Conservation (phyloP, 129 eudicot species). For the Silybum marianum region DNA sequence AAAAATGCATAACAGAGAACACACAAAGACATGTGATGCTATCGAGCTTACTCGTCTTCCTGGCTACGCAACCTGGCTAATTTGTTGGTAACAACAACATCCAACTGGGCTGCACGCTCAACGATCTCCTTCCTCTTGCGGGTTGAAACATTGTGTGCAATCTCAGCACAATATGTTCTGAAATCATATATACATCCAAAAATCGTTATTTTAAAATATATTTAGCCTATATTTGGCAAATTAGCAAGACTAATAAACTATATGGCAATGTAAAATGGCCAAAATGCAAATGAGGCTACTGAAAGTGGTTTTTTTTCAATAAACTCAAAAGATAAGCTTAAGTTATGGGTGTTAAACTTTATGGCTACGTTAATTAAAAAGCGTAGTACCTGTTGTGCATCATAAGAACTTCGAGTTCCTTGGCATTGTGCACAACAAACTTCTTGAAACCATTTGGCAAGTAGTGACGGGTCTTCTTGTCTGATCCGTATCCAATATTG, state of each 20-base stretch:
- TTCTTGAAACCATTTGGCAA: constrained; percentile 83
- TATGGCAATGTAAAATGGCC: background rate
- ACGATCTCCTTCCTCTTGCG: constrained; percentile 84
- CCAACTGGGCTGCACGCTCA: constrained; percentile 43
- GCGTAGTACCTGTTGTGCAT: constrained; percentile 83
- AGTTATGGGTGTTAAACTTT: background rate
- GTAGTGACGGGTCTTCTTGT: constrained; percentile 77
- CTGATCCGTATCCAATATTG: constrained; percentile 76
- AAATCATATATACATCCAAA: background rate
- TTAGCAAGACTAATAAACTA: too few relatives aligned
- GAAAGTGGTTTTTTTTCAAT: background rate
- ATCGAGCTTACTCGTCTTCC: constrained; percentile 39
- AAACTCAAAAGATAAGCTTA: background rate
- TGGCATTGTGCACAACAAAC: constrained; percentile 81
- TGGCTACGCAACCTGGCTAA: constrained; percentile 45
- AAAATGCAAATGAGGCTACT: background rate
- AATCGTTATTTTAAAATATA: background rate
- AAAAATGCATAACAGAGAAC: background rate
- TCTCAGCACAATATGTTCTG: constrained; percentile 89
- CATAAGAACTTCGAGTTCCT: constrained; percentile 78
- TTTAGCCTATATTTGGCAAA: too few relatives aligned
- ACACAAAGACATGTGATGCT: constrained; percentile 18
- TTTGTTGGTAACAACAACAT: constrained; percentile 43
- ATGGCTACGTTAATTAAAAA: background rate
- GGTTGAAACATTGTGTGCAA: constrained; percentile 80